Evolutionary conservation across 2,329 filamentous ascomycete genomes (phyloP).

Genomic region (Paecilomyces dactylethromorphus): DNA sequence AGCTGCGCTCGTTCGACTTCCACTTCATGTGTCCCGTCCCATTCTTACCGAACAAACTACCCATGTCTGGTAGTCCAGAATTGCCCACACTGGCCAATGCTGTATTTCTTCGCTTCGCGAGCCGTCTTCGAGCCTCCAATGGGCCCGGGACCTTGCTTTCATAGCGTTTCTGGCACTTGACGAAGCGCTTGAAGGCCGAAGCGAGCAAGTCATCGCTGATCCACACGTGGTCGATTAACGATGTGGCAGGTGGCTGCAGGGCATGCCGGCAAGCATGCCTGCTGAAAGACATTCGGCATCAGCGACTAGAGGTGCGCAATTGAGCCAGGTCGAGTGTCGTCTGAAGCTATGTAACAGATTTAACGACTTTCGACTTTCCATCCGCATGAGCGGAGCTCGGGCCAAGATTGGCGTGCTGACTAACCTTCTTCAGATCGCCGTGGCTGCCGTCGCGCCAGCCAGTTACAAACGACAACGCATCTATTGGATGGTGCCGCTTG

Average conservation of each 20-base stretch:
- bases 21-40: constrained; percentile 32
- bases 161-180: constrained; percentile 44
- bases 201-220: constrained; percentile 40
- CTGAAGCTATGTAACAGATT: not conserved
- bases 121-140: constrained; percentile 53
- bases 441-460: not conserved
- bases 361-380: not conserved
- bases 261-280: constrained; percentile 36
- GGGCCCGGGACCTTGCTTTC: constrained; percentile 57
- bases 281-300: constrained; percentile 34
- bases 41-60: constrained; percentile 35
- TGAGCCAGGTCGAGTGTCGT: not conserved
- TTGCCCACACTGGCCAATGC: constrained; percentile 33
- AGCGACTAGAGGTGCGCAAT: constrained; percentile 7
- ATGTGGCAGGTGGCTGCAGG: constrained; percentile 18
- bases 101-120: constrained; percentile 51
- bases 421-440: not conserved
- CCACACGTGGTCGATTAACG: constrained; percentile 34
- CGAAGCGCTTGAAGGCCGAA: constrained; percentile 43
- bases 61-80: constrained; percentile 26
- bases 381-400: not conserved
- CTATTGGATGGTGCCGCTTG: not conserved
- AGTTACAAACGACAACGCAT: not conserved
- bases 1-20: constrained; percentile 13
- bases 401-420: not conserved